A percentile compares a stretch with the other conserved stretches of the same genome.
Evolutionary conservation across 176 grass and related monocot genomes (phyloP).

Genomic region (Aegilops umbellulata): DNA sequence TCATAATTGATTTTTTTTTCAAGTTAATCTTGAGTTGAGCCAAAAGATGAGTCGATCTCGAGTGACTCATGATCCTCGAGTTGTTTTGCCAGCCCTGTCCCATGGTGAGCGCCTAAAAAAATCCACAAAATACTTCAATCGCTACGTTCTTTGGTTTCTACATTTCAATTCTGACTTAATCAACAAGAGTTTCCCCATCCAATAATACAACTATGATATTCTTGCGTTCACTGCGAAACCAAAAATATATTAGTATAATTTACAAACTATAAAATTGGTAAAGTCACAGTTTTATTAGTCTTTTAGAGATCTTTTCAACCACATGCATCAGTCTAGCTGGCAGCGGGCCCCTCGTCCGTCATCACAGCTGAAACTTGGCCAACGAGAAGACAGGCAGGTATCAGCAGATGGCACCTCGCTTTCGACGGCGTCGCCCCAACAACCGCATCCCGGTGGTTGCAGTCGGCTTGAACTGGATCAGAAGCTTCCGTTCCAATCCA

Average conservation of each 20-base stretch:
- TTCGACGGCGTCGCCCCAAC: conserved; percentile 24
- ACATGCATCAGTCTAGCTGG: background rate
- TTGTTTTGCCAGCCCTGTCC: no score
- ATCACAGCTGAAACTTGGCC: conserved; percentile 3
- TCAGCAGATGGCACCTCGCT: background rate
- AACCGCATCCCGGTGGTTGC: conserved; percentile 5
- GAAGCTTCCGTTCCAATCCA: background rate
- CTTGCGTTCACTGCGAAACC: background rate
- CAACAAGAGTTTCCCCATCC: background rate
- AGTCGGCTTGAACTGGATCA: background rate
- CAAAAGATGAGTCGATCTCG: no score
- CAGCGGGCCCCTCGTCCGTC: background rate
- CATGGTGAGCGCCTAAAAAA: no score
- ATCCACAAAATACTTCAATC: background rate
- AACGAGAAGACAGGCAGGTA: background rate
- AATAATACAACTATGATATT: background rate
- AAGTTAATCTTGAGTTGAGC: no score
- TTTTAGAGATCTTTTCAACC: background rate
- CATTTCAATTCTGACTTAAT: background rate
- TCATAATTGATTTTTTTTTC: no score
- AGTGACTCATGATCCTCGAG: no score
- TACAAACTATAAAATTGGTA: background rate
- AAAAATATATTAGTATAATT: no score
- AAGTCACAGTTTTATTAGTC: background rate
- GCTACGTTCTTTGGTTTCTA: background rate